Conservation (phyloP, 2,329 filamentous ascomycete genomes). For the Verticillium nubilum region DNA sequence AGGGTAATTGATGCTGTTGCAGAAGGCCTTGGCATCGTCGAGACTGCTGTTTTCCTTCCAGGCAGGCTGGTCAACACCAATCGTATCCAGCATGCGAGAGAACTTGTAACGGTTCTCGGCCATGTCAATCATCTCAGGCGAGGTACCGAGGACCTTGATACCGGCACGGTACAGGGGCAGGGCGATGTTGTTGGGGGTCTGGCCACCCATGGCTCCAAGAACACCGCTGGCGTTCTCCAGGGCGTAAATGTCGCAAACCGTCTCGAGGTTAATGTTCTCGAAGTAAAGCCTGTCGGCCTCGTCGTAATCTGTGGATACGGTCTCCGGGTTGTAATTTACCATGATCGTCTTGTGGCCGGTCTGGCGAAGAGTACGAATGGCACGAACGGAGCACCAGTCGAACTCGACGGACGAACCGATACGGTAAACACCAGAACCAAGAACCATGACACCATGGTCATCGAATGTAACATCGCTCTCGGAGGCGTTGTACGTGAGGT, state of each 20-base stretch:
- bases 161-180: constrained; percentile 82
- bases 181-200: constrained; percentile 97
- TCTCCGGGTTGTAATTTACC: constrained; percentile 93
- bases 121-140: constrained; percentile 97
- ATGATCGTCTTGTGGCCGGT: constrained; percentile 90
- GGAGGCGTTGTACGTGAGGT: constrained; percentile 89
- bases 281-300: constrained; percentile 95
- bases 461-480: constrained; percentile 80
- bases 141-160: constrained; percentile 90
- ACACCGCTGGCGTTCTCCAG: constrained; percentile 79
- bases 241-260: constrained; percentile 88
- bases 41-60: constrained; percentile 98
- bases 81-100: constrained; percentile 93
- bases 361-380: constrained; percentile 83
- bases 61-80: constrained; percentile 89
- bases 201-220: constrained; percentile 92
- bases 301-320: constrained; percentile 85
- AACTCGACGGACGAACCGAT: constrained; percentile 98
- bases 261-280: constrained; percentile 89
- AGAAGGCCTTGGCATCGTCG: constrained; percentile 83
- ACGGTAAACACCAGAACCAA: constrained; percentile 92
- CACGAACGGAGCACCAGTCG: constrained; percentile 96
- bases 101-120: constrained; percentile 99
- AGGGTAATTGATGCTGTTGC: constrained; percentile 82
- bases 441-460: constrained; percentile 91